A percentile compares a stretch with the other conserved stretches of the same genome.
Evolutionary conservation across 2,329 filamentous ascomycete genomes (phyloP).

Genomic region (Fusarium scirpi): DNA sequence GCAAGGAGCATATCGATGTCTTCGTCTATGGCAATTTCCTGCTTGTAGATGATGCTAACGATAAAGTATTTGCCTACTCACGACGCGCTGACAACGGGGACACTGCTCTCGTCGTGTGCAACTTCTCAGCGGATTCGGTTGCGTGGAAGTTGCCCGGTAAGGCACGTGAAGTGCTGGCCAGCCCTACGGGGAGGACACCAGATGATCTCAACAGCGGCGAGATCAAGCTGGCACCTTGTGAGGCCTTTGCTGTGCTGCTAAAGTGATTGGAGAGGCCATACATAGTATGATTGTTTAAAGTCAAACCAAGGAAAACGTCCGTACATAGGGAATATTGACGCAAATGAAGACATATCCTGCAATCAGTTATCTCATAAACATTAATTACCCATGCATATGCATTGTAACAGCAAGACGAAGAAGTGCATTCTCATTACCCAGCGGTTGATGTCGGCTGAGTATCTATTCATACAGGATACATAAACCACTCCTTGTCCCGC

Average conservation of each 20-base stretch:
- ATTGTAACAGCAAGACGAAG: constrained; percentile 12
- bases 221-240: constrained; percentile 53
- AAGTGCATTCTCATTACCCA: constrained; percentile 46
- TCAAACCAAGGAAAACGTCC: not conserved
- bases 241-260: constrained; percentile 53
- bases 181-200: constrained; percentile 48
- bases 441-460: constrained; percentile 43
- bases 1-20: constrained; percentile 71
- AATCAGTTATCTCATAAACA: not conserved
- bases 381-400: not conserved
- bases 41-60: constrained; percentile 53
- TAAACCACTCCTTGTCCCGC: constrained; percentile 34
- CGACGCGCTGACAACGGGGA: constrained; percentile 50
- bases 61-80: constrained; percentile 55
- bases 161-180: constrained; percentile 53
- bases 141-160: constrained; percentile 48
- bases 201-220: constrained; percentile 45
- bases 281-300: not conserved
- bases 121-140: constrained; percentile 53
- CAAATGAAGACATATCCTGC: not conserved
- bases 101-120: constrained; percentile 54
- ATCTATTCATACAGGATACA: constrained; percentile 54
- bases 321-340: not conserved
- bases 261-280: constrained; percentile 7
- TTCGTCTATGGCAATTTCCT: constrained; percentile 73